These are phyloP conservation scores for Flaveria robusta DNA, from an alignment of 129 eudicot species.

Conservation along the genomic window DNA sequence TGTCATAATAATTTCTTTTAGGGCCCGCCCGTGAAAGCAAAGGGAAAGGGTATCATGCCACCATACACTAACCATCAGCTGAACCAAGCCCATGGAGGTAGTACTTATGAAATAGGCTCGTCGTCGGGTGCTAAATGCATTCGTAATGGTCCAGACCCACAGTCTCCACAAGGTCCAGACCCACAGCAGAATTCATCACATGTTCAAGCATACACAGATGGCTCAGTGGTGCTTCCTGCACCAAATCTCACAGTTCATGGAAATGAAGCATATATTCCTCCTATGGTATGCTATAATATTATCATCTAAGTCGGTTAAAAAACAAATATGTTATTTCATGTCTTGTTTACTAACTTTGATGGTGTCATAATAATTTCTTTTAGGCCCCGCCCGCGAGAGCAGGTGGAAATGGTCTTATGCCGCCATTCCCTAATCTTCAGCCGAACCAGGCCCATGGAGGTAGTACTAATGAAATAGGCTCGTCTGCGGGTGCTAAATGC, in stretches of 20 bases:
- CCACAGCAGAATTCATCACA: constrained; percentile 7
- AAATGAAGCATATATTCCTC: constrained; percentile 53
- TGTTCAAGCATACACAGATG: constrained; percentile 26
- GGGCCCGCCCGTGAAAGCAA: constrained; percentile 16
- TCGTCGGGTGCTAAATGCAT: constrained; percentile 1
- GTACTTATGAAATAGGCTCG: not conserved
- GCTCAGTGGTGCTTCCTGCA: constrained; percentile 19
- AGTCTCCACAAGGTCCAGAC: constrained; percentile 19
- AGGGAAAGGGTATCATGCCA: constrained; percentile 33
- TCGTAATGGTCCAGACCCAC: constrained; percentile 18
- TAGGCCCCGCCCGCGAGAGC: constrained; percentile 14
- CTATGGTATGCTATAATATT: constrained; percentile 45
- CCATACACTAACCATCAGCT: constrained; percentile 16
- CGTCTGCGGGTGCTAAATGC: constrained; percentile 3
- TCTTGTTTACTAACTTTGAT: not conserved
- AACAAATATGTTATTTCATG: not conserved
- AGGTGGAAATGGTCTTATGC: constrained; percentile 34
- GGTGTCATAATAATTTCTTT: not conserved
- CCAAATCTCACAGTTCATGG: constrained; percentile 35
- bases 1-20: not conserved
- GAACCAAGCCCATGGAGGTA: constrained; percentile 9
- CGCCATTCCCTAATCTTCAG: constrained; percentile 13
- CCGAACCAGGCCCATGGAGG: constrained; percentile 16
- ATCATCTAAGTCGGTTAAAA: not conserved
- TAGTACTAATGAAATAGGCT: not conserved